Base-by-base conservation (phyloP, 1,284 basidiomycete species). In the Marasmius tenuissimus region DNA sequence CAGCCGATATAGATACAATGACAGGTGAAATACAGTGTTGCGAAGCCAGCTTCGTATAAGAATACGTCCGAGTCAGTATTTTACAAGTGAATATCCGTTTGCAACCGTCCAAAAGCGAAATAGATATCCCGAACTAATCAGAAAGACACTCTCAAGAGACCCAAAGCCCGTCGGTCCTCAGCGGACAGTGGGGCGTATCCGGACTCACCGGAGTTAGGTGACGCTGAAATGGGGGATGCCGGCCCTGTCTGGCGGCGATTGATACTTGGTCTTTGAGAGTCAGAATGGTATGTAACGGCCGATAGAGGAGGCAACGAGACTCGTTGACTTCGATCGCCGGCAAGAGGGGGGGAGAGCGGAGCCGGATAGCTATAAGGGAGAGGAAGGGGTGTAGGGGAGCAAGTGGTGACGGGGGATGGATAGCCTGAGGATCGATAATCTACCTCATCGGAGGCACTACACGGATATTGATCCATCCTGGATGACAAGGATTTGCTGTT, bases 401-500 rank as follows among this genome's bases (percentile, higher is more conserved):
- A 45, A 33, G 37, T 51, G n/a, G 47, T 37, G 59, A 18, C 37
- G 38, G 40, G 52, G 27, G 35, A 47, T 8, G 45, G 20, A 48
- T 57, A 49, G 2, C 20, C 39, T 51, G 45, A 42, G 37, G 22
- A 33, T 63, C 52, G 47, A 49, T 42, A 4, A 70, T 59, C 61
- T 80, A 73, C 68, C 74, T 69, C 50, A 14, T 20, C 56, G 62
- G 75, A 72, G 67, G 76, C 71, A 56, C 70, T 70, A 60, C 75
- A 75, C 14, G 76, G 75, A 63, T 76, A 76, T 37, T 81, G 79
- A 65, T 83, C 77, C 64, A 71, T 76, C 67, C 80, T 74, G 57
- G 70, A 69, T 74, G 72, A 81, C 14, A 78, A 80, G 35, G 84
- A 80, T 72, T 88, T 89, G 67, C 84, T 85, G 61, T 86, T 88